phyloP scores from a whole-genome alignment of 192 early-diverging fungal genomes.

The Helicostylum pulchrum region DNA sequence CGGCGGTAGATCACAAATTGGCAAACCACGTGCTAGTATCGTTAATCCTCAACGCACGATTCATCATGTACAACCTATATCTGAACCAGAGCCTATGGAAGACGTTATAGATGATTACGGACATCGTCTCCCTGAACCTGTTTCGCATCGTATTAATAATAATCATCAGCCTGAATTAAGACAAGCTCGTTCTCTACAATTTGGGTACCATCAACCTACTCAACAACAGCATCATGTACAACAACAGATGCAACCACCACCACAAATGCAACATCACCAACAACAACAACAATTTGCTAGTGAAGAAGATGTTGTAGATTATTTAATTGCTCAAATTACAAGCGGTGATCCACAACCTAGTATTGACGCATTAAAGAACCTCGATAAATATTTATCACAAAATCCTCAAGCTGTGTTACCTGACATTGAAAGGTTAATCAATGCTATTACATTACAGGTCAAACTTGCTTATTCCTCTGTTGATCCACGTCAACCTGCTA shows the following conservation, averaged over 20 bases:
- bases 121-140: neutral
- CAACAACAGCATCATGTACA: slow-evolving; percentile 20
- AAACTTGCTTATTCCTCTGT: slow-evolving; percentile 66
- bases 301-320: slow-evolving; percentile 58
- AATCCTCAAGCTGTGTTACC: slow-evolving; percentile 51
- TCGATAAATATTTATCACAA: slow-evolving; percentile 62
- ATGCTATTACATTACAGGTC: slow-evolving; percentile 70
- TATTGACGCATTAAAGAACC: slow-evolving; percentile 71
- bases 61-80: slow-evolving; percentile 21
- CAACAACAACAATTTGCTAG: slow-evolving; percentile 26
- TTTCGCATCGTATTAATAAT: neutral
- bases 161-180: slow-evolving; percentile 1
- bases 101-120: slow-evolving; percentile 29
- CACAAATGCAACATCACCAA: slow-evolving; percentile 10
- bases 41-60: slow-evolving; percentile 21
- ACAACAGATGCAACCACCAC: slow-evolving; percentile 29
- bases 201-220: slow-evolving; percentile 18
- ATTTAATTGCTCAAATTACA: slow-evolving; percentile 66
- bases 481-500: slow-evolving; percentile 45
- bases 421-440: slow-evolving; percentile 64
- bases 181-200: slow-evolving; percentile 7
- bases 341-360: slow-evolving; percentile 58
- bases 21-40: slow-evolving; percentile 21
- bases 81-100: slow-evolving; percentile 38
- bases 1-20: slow-evolving; percentile 8